Conservation (phyloP, 1,139 yeast species). For the Eremothecium sinecaudum region DNA sequence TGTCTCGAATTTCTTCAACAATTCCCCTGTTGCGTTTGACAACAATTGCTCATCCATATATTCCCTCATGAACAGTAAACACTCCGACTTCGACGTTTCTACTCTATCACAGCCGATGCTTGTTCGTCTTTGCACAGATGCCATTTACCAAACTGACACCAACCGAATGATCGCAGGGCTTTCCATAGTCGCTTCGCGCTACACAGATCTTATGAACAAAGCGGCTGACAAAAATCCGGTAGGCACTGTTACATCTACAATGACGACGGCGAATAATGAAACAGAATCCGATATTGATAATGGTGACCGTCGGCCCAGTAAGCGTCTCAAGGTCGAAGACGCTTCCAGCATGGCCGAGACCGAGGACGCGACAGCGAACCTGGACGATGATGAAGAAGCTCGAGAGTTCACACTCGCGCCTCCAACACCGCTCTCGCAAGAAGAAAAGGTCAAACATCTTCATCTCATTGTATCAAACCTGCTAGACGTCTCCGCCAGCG, state of each 20-base stretch:
- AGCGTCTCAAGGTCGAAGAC: too few species aligned
- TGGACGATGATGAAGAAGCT: conserved; percentile 21
- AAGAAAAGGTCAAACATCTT: conserved; percentile 21
- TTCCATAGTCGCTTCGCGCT: conserved; percentile 57
- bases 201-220: conserved; percentile 35
- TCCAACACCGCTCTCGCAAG: conserved; percentile 19
- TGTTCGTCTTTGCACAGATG: conserved; percentile 51
- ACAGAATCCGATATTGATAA: conserved; percentile 6
- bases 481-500: conserved; percentile 16
- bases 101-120: conserved; percentile 57
- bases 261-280: conserved; percentile 1
- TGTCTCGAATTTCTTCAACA: conserved; percentile 27
- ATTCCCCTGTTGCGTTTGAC: conserved; percentile 33
- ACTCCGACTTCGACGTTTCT: conserved; percentile 61
- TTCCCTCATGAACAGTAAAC: conserved; percentile 52
- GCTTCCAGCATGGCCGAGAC: conserved; percentile 10
- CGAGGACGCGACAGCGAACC: conserved; percentile 6
- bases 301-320: too few species aligned
- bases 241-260: conserved; percentile 11
- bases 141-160: conserved; percentile 50
- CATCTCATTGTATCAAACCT: conserved; percentile 21
- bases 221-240: conserved; percentile 7
- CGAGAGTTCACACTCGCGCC: conserved; percentile 13
- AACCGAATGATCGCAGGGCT: conserved; percentile 56
- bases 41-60: conserved; percentile 39